Evolutionary conservation across 2,329 filamentous ascomycete species (phyloP).

Genomic region (Coleophoma crateriformis): DNA sequence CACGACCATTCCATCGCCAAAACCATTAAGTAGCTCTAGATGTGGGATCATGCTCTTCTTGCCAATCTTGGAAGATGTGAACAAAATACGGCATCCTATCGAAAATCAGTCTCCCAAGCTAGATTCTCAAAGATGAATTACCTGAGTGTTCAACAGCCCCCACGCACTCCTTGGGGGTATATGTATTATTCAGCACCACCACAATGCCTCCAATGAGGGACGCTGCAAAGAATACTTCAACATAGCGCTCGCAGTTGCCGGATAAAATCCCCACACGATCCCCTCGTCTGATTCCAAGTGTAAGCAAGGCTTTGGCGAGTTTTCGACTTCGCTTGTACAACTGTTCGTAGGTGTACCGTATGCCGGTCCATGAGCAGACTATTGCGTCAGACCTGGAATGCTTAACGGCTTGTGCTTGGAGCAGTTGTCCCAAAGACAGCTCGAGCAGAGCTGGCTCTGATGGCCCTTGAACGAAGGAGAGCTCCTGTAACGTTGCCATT

Average conservation of each 20-base stretch:
- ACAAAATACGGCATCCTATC: conserved; percentile 64
- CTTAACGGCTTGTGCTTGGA: background rate
- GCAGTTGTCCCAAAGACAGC: background rate
- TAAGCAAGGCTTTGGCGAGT: background rate
- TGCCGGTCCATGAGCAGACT: background rate
- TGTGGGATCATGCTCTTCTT: conserved; percentile 47
- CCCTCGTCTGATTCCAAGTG: conserved; percentile 2
- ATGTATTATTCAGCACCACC: conserved; percentile 79
- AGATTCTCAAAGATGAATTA: conserved; percentile 28
- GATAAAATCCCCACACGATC: conserved; percentile 16
- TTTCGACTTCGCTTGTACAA: background rate
- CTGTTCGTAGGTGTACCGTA: background rate
- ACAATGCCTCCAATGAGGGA: conserved; percentile 55
- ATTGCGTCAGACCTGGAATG: background rate
- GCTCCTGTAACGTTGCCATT: background rate
- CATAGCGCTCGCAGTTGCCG: conserved; percentile 22
- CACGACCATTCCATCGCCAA: conserved; percentile 34
- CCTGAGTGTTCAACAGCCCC: conserved; percentile 67
- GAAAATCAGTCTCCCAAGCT: background rate
- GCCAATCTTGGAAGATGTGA: conserved; percentile 66
- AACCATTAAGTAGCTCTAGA: conserved; percentile 46
- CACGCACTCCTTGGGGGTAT: conserved; percentile 66
- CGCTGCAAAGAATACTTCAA: conserved; percentile 16
- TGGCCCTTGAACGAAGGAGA: background rate
- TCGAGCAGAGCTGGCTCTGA: background rate